phyloP scores from a whole-genome alignment of 257 asterid species.

The Asclepias syriaca region DNA sequence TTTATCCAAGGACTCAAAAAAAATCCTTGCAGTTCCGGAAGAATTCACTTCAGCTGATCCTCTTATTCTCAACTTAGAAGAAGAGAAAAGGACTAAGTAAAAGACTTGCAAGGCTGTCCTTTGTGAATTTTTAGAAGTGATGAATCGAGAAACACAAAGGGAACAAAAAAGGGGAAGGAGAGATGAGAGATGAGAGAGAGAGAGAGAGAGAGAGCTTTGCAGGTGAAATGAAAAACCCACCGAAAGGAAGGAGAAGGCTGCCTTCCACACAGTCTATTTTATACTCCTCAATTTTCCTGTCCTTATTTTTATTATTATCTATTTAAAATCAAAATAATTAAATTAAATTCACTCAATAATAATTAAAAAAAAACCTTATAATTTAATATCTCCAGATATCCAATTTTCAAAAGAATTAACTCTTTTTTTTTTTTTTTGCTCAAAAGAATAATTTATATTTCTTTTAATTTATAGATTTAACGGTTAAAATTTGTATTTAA shows the following conservation, averaged over 20 bases:
- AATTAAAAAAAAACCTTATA: no score
- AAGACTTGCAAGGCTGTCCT: constrained; percentile 15
- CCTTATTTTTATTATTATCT: constrained; percentile 7
- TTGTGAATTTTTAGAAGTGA: constrained; percentile 26
- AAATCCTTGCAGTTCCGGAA: background rate
- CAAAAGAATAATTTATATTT: no score
- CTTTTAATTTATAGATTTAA: no score
- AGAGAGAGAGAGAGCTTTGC: constrained; percentile 11
- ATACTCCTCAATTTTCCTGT: constrained; percentile 1
- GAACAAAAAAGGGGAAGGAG: constrained; percentile 6
- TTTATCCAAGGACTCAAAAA: background rate
- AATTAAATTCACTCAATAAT: background rate
- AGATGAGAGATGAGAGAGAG: constrained; percentile 19
- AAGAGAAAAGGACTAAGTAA: constrained; percentile 1
- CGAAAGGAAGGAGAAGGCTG: constrained; percentile 30
- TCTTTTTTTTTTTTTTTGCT: no score
- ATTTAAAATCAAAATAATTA: background rate
- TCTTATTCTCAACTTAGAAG: constrained; percentile 20
- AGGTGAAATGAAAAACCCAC: constrained; percentile 57
- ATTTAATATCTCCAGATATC: no score
- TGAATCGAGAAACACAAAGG: constrained; percentile 22
- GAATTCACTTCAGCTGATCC: constrained; percentile 14
- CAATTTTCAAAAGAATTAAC: no score
- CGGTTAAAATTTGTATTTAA: no score
- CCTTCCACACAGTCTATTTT: constrained; percentile 19